phyloP scores from a whole-genome alignment of 331 rosid genomes.

The Quercus tomentella region DNA sequence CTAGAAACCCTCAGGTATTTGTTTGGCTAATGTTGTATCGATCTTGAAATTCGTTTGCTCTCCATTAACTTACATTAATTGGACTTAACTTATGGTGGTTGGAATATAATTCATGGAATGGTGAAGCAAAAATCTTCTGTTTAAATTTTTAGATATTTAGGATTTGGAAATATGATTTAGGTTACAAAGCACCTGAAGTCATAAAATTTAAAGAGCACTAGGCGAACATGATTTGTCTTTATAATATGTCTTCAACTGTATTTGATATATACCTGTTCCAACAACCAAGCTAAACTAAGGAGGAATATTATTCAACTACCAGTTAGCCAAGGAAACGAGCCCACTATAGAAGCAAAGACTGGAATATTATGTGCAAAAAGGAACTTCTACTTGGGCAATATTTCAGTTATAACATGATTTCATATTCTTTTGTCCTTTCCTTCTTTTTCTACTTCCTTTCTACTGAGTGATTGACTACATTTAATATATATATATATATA shows the following conservation, averaged over 20 bases:
- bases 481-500: not conserved
- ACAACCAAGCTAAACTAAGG: not conserved
- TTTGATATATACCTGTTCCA: not conserved
- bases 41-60: not conserved
- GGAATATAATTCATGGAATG: not conserved
- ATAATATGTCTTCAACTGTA: not conserved
- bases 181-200: not conserved
- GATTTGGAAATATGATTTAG: not conserved
- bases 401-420: not conserved
- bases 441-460: not conserved
- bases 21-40: not conserved
- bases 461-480: not conserved
- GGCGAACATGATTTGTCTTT: not conserved
- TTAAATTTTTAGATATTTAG: not conserved
- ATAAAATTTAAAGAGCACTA: not conserved
- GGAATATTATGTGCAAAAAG: too few relatives aligned
- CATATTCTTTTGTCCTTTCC: not conserved
- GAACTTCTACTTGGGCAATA: not conserved
- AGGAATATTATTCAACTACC: too few relatives aligned
- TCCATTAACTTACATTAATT: not conserved
- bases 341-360: too few relatives aligned
- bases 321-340: too few relatives aligned
- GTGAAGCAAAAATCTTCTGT: not conserved
- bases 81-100: not conserved
- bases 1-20: constrained; percentile 74